These are phyloP conservation scores for Naumovozyma baii DNA, from an alignment of 805 yeast species.

Conservation along the genomic window DNA sequence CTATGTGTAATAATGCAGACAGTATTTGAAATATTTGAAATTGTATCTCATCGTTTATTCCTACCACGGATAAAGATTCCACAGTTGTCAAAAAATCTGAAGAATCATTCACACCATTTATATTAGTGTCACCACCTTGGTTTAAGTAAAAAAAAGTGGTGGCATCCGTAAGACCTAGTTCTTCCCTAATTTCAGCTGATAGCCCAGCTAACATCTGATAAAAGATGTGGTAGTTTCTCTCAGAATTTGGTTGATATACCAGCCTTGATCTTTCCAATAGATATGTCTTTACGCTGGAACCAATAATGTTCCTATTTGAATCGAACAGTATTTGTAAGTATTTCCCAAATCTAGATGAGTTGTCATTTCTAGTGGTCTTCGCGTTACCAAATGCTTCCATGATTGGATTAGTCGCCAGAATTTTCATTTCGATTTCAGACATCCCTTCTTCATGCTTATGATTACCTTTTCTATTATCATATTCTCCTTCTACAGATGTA, in stretches of 20 bases:
- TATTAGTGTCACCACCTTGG: constrained; percentile 73
- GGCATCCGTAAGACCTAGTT: constrained; percentile 53
- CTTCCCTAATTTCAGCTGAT: constrained; percentile 39
- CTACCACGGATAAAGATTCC: constrained; percentile 70
- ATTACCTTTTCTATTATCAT: constrained; percentile 15
- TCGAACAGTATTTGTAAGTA: constrained; percentile 86
- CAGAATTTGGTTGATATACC: constrained; percentile 81
- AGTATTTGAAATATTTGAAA: constrained; percentile 62
- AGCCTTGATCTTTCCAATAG: constrained; percentile 86
- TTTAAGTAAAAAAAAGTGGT: constrained; percentile 72
- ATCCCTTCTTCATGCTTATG: constrained; percentile 43
- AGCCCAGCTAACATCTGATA: constrained; percentile 81
- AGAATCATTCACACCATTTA: constrained; percentile 73
- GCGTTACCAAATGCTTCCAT: constrained; percentile 94
- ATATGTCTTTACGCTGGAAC: constrained; percentile 90
- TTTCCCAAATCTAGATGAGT: constrained; percentile 92
- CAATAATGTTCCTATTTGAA: constrained; percentile 67
- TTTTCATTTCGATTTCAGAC: constrained; percentile 86
- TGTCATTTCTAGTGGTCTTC: constrained; percentile 82
- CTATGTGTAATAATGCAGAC: constrained; percentile 85
- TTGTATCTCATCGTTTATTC: constrained; percentile 54
- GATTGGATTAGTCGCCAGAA: constrained; percentile 89
- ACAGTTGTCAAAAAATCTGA: constrained; percentile 67
- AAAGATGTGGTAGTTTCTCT: constrained; percentile 91
- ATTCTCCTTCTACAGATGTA: constrained; percentile 72